Base-by-base conservation (phyloP, 2,329 filamentous ascomycete genomes). In the Fusarium tricinctum region DNA sequence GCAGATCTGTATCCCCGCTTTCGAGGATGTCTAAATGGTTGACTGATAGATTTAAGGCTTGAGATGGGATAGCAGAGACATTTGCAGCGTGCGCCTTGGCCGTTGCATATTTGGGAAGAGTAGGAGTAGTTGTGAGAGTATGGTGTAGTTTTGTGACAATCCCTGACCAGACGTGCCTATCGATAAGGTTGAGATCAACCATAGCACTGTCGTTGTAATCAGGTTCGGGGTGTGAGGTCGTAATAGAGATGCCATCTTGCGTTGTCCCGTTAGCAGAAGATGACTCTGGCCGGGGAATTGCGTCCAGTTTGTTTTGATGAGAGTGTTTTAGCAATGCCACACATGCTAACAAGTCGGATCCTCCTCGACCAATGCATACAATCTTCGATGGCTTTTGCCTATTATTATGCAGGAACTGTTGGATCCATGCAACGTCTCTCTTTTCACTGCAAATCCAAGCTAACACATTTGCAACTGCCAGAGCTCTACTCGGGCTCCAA, bases 401-500 rank as follows among this genome's bases (percentile, higher is more conserved):
- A 10, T 60, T 44, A 26, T 33, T 44, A 2, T 19, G 6, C 13
- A 62, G 40, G 5, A 61, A 62, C 3, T 43, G 47, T 4, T 61
- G 42, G 0, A 43, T 19, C 58, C 58, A 62, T 12, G 28, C 17
- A 14, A 42, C 2, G 19, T 62, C 42, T 3, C 7, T 12, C 46
- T 54, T 62, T 35, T 61, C 56, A 47, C 40, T 54, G 47, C 58
- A 61, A 15, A 43, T 47, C 58, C 58, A 62, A 20, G 46, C 58
- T 17, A 62, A 14, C 2, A 62, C 35, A 32, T 62, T 62, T 1
- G 33, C 58, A 13, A 15, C 9, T 4, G 47, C 53, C 3, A 62
- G 12, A 12, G 58, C 47, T 19, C 15, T 62, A 26, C 58, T 61
- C 0, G 58, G 56, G 1, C 33, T 61, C 58, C 58, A 62, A 0